Conservation (phyloP, 2,329 filamentous ascomycete species). For the Cordyceps fumosorosea region DNA sequence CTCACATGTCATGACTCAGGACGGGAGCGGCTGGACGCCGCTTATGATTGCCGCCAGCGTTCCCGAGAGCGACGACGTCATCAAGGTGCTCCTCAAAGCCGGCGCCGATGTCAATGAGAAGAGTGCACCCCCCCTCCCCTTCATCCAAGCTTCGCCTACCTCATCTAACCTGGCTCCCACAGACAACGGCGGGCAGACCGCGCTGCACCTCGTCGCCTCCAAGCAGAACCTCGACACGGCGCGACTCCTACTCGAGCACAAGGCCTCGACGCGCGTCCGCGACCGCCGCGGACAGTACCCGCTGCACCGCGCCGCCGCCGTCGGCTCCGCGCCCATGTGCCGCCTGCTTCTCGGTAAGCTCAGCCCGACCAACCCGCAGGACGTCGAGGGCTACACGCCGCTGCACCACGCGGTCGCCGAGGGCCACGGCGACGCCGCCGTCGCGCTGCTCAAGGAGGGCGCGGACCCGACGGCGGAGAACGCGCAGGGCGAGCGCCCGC, state of each 20-base stretch:
- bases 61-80: slow-evolving; percentile 62
- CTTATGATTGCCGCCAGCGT: slow-evolving; percentile 77
- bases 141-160: background rate
- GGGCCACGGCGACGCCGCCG: slow-evolving; percentile 72
- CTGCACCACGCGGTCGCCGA: slow-evolving; percentile 83
- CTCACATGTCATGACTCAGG: slow-evolving; percentile 34
- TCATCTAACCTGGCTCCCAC: background rate
- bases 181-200: slow-evolving; percentile 72
- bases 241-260: slow-evolving; percentile 65
- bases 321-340: slow-evolving; percentile 83
- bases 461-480: slow-evolving; percentile 77
- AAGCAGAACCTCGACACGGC: slow-evolving; percentile 83
- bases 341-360: slow-evolving; percentile 68
- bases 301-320: slow-evolving; percentile 84
- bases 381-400: slow-evolving; percentile 77
- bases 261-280: slow-evolving; percentile 71
- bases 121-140: slow-evolving; percentile 39
- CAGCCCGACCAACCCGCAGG: slow-evolving; percentile 78
- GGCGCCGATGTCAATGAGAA: slow-evolving; percentile 68
- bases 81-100: slow-evolving; percentile 60
- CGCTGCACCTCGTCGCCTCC: slow-evolving; percentile 84
- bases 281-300: slow-evolving; percentile 86
- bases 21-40: slow-evolving; percentile 75
- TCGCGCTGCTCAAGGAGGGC: slow-evolving; percentile 75
- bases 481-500: slow-evolving; percentile 59